Evolutionary conservation across 106 monocot species (phyloP), one percentile per base, ranked within the genome.

Genomic region (Xerophyta viscosa): DNA sequence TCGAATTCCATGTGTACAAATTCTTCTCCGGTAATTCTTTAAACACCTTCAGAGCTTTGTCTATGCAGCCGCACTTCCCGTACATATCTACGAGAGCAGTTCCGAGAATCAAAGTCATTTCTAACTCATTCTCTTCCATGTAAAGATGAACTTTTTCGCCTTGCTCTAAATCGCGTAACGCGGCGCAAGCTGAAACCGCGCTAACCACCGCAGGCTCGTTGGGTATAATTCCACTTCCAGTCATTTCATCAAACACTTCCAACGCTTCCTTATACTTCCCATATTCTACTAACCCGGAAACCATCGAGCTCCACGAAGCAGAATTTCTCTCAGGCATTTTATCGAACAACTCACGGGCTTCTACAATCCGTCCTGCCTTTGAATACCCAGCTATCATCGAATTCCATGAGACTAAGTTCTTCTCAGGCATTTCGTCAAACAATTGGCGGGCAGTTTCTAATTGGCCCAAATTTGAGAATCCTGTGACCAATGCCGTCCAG

Each of bases 361-460:
- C 75, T 0, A 3, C 14, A 0, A 13, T 31, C 39, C 31, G 29
- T 13, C 80, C 66, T 2, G 24, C 46, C 22, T 50, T 26, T 0
- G 83, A 87, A 20, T 71, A 79, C 22, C 80, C 92, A 0, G 59
- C 66, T 1, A 92, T 54, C 75, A 92, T 80, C 2, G 83, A 68
- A 36, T 83, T 87, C 87, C 87, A 87, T 6, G 87, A 83, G 7
- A 83, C 53, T 46, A 51, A n/a, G 63, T 92, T 80, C 24, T 55
- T 83, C 7, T 10, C 15, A 1, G 87, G 74, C 66, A 74, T 71
- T 15, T 57, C 46, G 50, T 84, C 66, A 36, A 93, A 93, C 24
- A 80, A 66, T 59, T 50, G 43, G 6, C 65, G 50, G 0, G 87
- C 92, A 4, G 46, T 13, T 18, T 74, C 66, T 45, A 83, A 2